Evolutionary conservation across 768 basidiomycete genomes (phyloP).

Genomic region (Pisolithus sp.): DNA sequence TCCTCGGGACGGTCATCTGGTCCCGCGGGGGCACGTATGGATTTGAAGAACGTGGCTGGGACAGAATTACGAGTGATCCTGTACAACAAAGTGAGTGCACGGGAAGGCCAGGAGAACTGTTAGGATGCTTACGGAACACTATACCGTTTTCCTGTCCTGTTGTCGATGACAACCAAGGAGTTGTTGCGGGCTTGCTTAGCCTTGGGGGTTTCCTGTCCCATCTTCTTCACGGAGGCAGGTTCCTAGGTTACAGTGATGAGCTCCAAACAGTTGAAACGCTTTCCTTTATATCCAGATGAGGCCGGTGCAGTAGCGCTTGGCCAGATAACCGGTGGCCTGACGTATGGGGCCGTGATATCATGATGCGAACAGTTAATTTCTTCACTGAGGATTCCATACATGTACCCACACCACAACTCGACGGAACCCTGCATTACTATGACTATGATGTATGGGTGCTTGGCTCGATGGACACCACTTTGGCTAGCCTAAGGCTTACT

Average conservation of each 20-base stretch:
- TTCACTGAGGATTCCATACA: no score
- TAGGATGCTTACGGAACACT: conserved; percentile 55
- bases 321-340: neutral
- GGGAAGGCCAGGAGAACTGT: neutral
- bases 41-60: conserved; percentile 76
- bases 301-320: no score
- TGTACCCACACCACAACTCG: no score
- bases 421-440: neutral
- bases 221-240: conserved; percentile 1
- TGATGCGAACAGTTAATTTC: conserved; percentile 1
- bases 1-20: conserved; percentile 69
- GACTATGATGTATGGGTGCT: conserved; percentile 15
- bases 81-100: neutral
- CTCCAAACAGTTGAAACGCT: no score
- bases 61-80: conserved; percentile 81
- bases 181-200: conserved; percentile 12
- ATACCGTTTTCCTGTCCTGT: conserved; percentile 78
- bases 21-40: conserved; percentile 51
- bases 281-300: neutral
- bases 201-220: conserved; percentile 22
- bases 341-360: conserved; percentile 6
- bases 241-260: neutral
- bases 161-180: conserved; percentile 66
- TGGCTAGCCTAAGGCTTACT: conserved; percentile 15
- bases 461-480: no score